These are phyloP conservation scores for Alectoria sarmentosa DNA, from an alignment of 495 filamentous ascomycete species.

Conservation along the genomic window DNA sequence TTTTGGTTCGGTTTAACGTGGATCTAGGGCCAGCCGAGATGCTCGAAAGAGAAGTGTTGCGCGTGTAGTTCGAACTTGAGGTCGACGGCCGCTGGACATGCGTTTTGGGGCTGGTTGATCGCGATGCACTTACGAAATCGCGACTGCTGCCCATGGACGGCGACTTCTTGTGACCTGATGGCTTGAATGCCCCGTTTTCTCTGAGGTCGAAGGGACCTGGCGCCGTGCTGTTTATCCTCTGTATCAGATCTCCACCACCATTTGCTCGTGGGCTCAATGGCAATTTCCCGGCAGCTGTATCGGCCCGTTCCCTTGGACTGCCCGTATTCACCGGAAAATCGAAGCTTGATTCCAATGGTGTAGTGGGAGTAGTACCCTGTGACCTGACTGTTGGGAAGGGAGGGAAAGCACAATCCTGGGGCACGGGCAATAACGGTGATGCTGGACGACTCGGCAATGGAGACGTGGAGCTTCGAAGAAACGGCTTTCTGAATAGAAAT, in stretches of 20 bases:
- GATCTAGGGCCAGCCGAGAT: conserved; percentile 19
- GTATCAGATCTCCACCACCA: conserved; percentile 39
- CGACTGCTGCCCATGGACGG: conserved; percentile 28
- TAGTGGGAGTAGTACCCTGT: conserved; percentile 34
- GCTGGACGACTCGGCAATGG: conserved; percentile 38
- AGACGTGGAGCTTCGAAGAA: conserved; percentile 40
- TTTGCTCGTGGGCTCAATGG: conserved; percentile 40
- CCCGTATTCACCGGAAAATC: conserved; percentile 30
- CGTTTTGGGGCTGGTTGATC: conserved; percentile 12
- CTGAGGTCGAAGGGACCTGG: conserved; percentile 58
- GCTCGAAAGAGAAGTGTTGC: conserved; percentile 24
- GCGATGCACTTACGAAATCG: conserved; percentile 21
- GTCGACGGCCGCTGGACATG: conserved; percentile 25
- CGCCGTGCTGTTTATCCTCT: conserved; percentile 58
- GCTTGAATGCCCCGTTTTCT: conserved; percentile 1
- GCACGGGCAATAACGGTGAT: conserved; percentile 37
- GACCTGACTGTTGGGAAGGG: conserved; percentile 47
- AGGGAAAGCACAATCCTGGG: conserved; percentile 56
- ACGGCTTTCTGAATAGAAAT: conserved; percentile 35
- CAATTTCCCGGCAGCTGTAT: conserved; percentile 18
- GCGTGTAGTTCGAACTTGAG: conserved; percentile 21
- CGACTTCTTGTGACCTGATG: conserved; percentile 29
- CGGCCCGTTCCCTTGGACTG: background rate
- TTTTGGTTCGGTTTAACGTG: conserved; percentile 9
- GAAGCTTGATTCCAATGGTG: conserved; percentile 23